A percentile compares a stretch with the other conserved stretches of the same genome.
Conservation (phyloP, 352 stramenopile species). For the Phytopythium kandeliae region DNA sequence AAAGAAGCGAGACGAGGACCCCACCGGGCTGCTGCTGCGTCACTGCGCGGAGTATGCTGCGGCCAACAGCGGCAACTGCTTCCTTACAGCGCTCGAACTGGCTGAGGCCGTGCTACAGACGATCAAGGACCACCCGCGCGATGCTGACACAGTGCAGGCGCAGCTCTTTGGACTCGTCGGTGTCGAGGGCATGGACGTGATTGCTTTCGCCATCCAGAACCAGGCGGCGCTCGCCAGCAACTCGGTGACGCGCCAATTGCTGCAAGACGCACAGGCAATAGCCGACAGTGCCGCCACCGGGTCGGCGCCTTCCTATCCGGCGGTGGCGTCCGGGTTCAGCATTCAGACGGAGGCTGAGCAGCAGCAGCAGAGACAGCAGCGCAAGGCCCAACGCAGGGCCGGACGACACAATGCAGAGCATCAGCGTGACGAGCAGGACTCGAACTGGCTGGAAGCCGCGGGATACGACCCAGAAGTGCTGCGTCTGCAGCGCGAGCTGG, state of each 20-base stretch:
- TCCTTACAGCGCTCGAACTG: conserved; percentile 61
- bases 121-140: conserved; percentile 35
- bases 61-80: conserved; percentile 27
- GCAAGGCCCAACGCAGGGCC: conserved; percentile 51
- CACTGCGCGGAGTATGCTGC: conserved; percentile 30
- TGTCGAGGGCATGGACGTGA: conserved; percentile 83
- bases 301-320: conserved; percentile 10
- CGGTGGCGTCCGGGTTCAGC: conserved; percentile 38
- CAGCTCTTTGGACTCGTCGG: conserved; percentile 81
- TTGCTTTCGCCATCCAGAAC: conserved; percentile 68
- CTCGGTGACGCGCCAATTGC: conserved; percentile 25
- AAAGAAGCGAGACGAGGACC: background rate
- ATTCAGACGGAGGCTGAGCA: conserved; percentile 65
- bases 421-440: conserved; percentile 22
- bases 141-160: conserved; percentile 57
- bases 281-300: conserved; percentile 11
- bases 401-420: conserved; percentile 18
- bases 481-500: conserved; percentile 62
- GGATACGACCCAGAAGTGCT: conserved; percentile 79
- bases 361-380: conserved; percentile 36
- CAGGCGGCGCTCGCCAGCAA: conserved; percentile 18
- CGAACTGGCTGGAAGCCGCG: conserved; percentile 68
- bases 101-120: conserved; percentile 67
- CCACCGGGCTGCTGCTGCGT: conserved; percentile 24
- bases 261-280: conserved; percentile 41